Evolutionary conservation across 129 eudicot genomes (phyloP).

Genomic region (Helianthus tuberosus): DNA sequence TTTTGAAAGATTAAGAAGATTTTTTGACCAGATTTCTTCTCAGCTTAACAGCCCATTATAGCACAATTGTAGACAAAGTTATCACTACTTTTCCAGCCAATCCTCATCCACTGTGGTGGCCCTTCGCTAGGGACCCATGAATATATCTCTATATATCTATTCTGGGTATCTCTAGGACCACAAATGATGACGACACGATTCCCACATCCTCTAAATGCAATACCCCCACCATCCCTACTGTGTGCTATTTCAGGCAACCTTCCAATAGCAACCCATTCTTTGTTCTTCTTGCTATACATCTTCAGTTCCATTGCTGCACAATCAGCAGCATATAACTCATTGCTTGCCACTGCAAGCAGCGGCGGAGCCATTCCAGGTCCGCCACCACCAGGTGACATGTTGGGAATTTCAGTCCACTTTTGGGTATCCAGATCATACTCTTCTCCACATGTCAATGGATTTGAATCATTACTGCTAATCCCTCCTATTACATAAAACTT

Average conservation of each 20-base stretch:
- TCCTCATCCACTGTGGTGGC: constrained; percentile 50
- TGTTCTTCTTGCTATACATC: constrained; percentile 46
- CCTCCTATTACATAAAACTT: constrained; percentile 74
- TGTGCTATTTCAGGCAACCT: constrained; percentile 55
- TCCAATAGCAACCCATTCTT: constrained; percentile 45
- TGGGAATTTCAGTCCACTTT: constrained; percentile 59
- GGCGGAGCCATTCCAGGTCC: constrained; percentile 51
- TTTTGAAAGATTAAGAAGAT: too few species aligned
- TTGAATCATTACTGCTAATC: constrained; percentile 33
- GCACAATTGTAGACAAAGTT: constrained; percentile 54
- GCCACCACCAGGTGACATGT: constrained; percentile 46
- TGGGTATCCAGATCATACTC: constrained; percentile 44
- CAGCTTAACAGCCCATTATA: constrained; percentile 11
- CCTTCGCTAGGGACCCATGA: constrained; percentile 66
- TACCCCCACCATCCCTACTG: constrained; percentile 65
- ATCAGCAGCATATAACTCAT: constrained; percentile 66
- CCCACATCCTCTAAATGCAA: constrained; percentile 75
- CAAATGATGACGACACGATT: constrained; percentile 57
- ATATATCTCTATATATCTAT: constrained; percentile 45
- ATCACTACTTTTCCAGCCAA: constrained; percentile 41
- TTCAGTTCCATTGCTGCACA: constrained; percentile 52
- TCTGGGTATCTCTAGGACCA: constrained; percentile 48
- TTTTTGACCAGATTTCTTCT: too few species aligned
- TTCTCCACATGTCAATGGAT: constrained; percentile 58
- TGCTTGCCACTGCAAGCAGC: constrained; percentile 63